Evolutionary conservation across 1,284 basidiomycete species (phyloP), one percentile per base, ranked within the genome.

Genomic region (Ustilago cynodontis): DNA sequence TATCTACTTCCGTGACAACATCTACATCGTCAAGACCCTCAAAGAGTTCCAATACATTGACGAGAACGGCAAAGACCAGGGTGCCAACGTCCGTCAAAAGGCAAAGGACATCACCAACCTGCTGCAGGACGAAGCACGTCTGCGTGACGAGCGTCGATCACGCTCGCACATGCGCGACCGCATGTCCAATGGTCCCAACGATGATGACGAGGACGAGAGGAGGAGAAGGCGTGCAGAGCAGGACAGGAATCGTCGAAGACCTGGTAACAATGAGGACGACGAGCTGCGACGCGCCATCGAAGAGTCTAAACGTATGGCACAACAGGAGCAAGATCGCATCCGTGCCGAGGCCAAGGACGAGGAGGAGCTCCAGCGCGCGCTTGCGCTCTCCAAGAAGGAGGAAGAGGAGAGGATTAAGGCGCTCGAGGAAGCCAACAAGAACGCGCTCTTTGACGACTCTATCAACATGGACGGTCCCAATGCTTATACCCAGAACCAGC

Each of bases 31-130:
- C 90, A 99, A 99, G 89, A 99, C 96, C 1, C 90, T 99, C 76
- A 98, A 98, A 86, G 97, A 99, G 87, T 99, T 99, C 87, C 95
- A 98, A 83, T 98, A 92, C 85, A 88, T 98, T 71, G 97, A 99
- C 87, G 97, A 99, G 84, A 91, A 93, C 62, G 93, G 93, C 69
- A 97, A 97, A 87, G 97, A 99, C 85, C 95, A 98, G 85, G 97
- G 97, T 52, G 94, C 94, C 52, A 99, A 99, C 87, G 81, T 99
- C 22, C 92, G 97, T 43, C 96, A 98, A 86, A 99, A 99, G 88
- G 97, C 97, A 13, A 99, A 99, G 87, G 97, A 99, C 84, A 98
- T 99, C 86, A 96, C 95, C 43, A 95, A 95, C 85, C 90, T 99
- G 8, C 90, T 99, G n/a, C 89, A 91, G 85, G 97, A 99, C 85